Evolutionary conservation across 805 yeast species (phyloP).

Genomic region (Yueomyces sinensis): DNA sequence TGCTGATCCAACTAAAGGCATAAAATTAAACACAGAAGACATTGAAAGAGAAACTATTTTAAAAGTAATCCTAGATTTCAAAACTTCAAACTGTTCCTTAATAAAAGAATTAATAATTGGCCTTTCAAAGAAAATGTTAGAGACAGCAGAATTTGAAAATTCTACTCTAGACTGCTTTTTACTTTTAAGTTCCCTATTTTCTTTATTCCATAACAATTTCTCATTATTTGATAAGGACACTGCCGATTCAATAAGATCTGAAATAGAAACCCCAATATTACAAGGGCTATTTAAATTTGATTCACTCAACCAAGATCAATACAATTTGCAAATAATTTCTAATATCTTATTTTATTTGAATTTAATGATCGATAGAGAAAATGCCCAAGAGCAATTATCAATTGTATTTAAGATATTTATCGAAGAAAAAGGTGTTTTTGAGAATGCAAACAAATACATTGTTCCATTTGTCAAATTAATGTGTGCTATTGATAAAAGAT

Average conservation of each 20-base stretch:
- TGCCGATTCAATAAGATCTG: slow-evolving; percentile 7
- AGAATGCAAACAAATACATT: slow-evolving; percentile 22
- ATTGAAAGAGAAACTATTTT: slow-evolving; percentile 24
- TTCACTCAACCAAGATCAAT: slow-evolving; percentile 12
- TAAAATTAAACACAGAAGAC: slow-evolving; percentile 13
- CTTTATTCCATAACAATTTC: slow-evolving; percentile 15
- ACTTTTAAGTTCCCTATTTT: slow-evolving; percentile 15
- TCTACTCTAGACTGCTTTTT: slow-evolving; percentile 17
- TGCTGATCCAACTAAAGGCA: slow-evolving; percentile 24
- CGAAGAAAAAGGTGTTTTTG: slow-evolving; percentile 7
- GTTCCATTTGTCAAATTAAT: slow-evolving; percentile 32
- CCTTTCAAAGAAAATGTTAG: slow-evolving; percentile 8
- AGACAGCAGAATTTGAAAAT: slow-evolving; percentile 3
- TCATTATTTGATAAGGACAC: slow-evolving; percentile 6
- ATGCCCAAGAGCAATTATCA: slow-evolving; percentile 34
- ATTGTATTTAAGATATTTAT: slow-evolving; percentile 28
- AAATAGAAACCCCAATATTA: slow-evolving; percentile 11
- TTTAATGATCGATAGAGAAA: slow-evolving; percentile 16
- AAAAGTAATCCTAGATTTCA: slow-evolving; percentile 24
- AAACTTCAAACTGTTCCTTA: slow-evolving; percentile 19
- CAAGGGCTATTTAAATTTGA: slow-evolving; percentile 2
- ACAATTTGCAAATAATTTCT: slow-evolving; percentile 16
- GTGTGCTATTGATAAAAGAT: slow-evolving; percentile 37
- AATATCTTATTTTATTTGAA: slow-evolving; percentile 25
- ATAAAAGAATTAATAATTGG: slow-evolving; percentile 19